phyloP scores from a whole-genome alignment of 306 rosid species.

The Pterocarpus santalinus region DNA sequence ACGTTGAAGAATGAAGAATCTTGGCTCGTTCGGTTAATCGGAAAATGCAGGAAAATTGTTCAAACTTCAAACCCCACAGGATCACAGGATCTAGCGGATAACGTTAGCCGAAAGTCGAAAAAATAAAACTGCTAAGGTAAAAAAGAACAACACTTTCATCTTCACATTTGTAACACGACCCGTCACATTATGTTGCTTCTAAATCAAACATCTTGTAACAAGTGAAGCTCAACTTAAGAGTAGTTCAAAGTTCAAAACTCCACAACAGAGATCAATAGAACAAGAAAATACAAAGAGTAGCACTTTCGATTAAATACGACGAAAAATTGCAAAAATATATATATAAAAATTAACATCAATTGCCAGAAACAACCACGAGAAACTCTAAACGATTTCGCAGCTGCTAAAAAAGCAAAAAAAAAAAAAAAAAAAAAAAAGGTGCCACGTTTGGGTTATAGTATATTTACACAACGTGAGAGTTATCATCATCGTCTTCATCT shows the following conservation, averaged over 20 bases:
- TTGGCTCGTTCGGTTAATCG: neutral
- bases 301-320: neutral
- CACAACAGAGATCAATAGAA: neutral
- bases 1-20: constrained; percentile 3
- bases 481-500: constrained; percentile 13
- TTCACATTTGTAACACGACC: no score
- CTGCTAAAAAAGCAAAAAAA: constrained; percentile 42
- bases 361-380: constrained; percentile 56
- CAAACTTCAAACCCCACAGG: neutral
- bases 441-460: constrained; percentile 30
- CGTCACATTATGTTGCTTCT: neutral
- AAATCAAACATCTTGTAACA: neutral
- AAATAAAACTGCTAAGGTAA: neutral
- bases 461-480: constrained; percentile 51
- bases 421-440: constrained; percentile 21
- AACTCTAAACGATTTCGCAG: constrained; percentile 47
- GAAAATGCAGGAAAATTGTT: neutral
- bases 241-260: neutral
- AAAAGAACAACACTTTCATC: no score
- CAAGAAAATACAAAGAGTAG: neutral
- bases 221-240: no score
- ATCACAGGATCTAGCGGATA: neutral
- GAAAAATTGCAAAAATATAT: neutral
- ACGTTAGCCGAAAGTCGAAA: neutral
- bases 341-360: constrained; percentile 7